These are phyloP conservation scores for Pleurotus pulmonarius DNA, from an alignment of 768 basidiomycete genomes.

Conservation along the genomic window DNA sequence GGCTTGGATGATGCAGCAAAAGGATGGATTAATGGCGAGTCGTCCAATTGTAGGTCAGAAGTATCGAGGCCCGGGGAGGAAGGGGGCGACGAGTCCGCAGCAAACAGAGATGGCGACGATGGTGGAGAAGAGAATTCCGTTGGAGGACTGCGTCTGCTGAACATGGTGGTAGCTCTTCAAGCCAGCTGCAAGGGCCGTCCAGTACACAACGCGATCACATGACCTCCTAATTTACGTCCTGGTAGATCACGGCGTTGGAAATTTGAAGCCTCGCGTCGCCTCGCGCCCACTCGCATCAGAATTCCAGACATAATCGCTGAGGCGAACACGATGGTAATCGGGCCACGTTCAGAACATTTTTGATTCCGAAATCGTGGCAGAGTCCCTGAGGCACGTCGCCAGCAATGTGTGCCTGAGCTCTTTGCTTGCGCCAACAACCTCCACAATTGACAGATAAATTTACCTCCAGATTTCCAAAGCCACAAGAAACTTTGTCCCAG, in stretches of 20 bases:
- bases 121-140: slow-evolving; percentile 38
- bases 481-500: not conserved
- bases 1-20: slow-evolving; percentile 55
- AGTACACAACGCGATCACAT: slow-evolving; percentile 5
- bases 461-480: not conserved
- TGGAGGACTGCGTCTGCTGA: not conserved
- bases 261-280: too few species aligned
- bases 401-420: not conserved
- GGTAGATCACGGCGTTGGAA: too few species aligned
- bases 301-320: too few species aligned
- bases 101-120: slow-evolving; percentile 38
- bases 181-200: not conserved
- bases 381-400: too few species aligned
- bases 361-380: too few species aligned
- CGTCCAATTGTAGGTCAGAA: slow-evolving; percentile 9
- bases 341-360: too few species aligned
- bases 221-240: not conserved
- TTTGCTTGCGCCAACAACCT: not conserved
- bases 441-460: not conserved
- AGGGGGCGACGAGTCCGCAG: slow-evolving; percentile 25
- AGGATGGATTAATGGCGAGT: slow-evolving; percentile 33
- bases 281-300: too few species aligned
- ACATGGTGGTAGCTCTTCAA: not conserved
- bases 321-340: too few species aligned
- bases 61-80: slow-evolving; percentile 24